phyloP scores from a whole-genome alignment of 2,329 filamentous ascomycete species.

The Ascocoryne sarcoides region DNA sequence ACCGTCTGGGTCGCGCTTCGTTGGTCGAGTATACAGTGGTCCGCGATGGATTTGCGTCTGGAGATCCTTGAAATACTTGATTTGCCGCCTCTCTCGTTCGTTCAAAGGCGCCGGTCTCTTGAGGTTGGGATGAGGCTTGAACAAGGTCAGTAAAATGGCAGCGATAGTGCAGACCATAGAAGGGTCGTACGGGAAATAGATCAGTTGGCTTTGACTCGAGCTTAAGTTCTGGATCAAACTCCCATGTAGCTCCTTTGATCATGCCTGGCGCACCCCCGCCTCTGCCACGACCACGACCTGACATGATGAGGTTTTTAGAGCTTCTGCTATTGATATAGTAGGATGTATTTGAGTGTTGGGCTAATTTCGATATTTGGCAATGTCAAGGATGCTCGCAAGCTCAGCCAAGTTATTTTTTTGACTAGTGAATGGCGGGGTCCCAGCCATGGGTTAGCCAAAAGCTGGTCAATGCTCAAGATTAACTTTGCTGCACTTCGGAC shows the following conservation, averaged over 20 bases:
- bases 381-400: no score
- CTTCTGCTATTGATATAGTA: no score
- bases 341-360: not conserved
- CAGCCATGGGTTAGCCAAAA: no score
- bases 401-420: no score
- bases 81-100: slow-evolving; percentile 36
- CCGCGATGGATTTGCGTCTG: slow-evolving; percentile 49
- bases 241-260: slow-evolving; percentile 27
- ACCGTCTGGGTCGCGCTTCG: slow-evolving; percentile 28
- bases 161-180: no score
- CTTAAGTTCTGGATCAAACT: slow-evolving; percentile 22
- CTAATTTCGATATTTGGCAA: not conserved
- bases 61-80: slow-evolving; percentile 41
- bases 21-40: slow-evolving; percentile 40
- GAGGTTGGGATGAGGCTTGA: slow-evolving; percentile 25
- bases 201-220: slow-evolving; percentile 35
- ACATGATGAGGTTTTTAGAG: slow-evolving; percentile 10
- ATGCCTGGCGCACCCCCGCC: slow-evolving; percentile 17
- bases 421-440: no score
- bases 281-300: slow-evolving; percentile 21
- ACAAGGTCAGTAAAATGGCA: not conserved
- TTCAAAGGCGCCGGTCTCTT: slow-evolving; percentile 33
- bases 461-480: no score
- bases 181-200: slow-evolving; percentile 36
- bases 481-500: no score